phyloP scores from a whole-genome alignment of 2,329 filamentous ascomycete species.

The Botrytis pseudocinerea region DNA sequence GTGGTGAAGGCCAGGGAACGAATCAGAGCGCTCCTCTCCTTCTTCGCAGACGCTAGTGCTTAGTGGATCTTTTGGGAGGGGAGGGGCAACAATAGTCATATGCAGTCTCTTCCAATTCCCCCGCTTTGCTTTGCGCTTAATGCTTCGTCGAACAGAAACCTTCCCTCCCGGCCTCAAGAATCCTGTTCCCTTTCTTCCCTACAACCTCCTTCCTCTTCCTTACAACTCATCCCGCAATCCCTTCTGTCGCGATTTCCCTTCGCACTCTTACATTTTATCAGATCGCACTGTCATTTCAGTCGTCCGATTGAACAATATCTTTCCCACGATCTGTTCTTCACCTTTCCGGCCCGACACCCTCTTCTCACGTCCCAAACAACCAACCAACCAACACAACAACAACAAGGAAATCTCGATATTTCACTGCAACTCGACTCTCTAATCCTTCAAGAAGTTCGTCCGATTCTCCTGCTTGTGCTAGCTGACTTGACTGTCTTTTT shows the following conservation, averaged over 20 bases:
- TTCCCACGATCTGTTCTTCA: conserved; percentile 1
- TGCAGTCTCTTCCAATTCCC: conserved; percentile 18
- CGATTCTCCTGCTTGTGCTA: conserved; percentile 41
- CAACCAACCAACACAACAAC: conserved; percentile 15
- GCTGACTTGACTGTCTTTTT: conserved; percentile 37
- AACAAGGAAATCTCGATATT: conserved; percentile 15
- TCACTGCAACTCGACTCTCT: conserved; percentile 25
- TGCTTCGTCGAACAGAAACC: not conserved
- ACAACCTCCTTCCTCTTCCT: conserved; percentile 3
- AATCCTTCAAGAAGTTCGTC: conserved; percentile 41
- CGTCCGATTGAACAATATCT: conserved; percentile 31
- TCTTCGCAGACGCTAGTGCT: not conserved
- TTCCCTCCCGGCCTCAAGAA: conserved; percentile 26
- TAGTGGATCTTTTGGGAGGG: conserved; percentile 10
- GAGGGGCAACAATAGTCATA: conserved; percentile 17
- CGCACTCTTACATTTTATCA: not conserved
- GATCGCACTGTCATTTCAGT: conserved; percentile 41
- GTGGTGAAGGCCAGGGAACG: not conserved
- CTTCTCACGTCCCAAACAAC: too few relatives aligned
- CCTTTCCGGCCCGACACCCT: not conserved
- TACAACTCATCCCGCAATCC: not conserved
- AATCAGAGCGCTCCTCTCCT: not conserved
- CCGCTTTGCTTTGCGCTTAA: conserved; percentile 25
- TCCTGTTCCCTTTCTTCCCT: conserved; percentile 9
- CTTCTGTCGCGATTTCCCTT: conserved; percentile 9